These are phyloP conservation scores for Camillea tinctor DNA, from an alignment of 2,329 filamentous ascomycete genomes.

Conservation along the genomic window DNA sequence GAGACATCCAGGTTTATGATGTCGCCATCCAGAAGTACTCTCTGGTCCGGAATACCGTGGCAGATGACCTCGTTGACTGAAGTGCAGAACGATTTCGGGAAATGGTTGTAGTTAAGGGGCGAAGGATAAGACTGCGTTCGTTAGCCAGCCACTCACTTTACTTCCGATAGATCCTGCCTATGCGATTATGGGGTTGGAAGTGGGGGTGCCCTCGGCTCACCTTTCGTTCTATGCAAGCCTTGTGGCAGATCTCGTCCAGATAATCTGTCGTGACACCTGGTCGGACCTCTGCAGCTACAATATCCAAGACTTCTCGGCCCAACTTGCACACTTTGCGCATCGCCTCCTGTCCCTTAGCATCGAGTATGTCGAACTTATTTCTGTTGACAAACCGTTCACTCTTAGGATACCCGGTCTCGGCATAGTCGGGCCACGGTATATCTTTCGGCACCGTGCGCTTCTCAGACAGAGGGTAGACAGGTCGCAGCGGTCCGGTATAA, in stretches of 20 bases:
- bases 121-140: conserved; percentile 79
- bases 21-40: conserved; percentile 84
- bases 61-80: conserved; percentile 97
- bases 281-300: conserved; percentile 76
- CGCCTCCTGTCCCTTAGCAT: conserved; percentile 75
- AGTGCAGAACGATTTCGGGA: conserved; percentile 97
- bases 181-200: too few species aligned
- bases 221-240: conserved; percentile 88
- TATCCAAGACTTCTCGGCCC: conserved; percentile 87
- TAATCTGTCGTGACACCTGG: conserved; percentile 96
- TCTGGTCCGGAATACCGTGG: conserved; percentile 94
- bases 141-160: conserved; percentile 10
- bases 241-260: conserved; percentile 92
- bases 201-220: conserved; percentile 57
- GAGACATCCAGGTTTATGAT: conserved; percentile 97
- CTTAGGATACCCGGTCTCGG: conserved; percentile 73
- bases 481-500: conserved; percentile 78
- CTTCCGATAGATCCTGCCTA: not conserved
- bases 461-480: conserved; percentile 80
- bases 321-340: conserved; percentile 92
- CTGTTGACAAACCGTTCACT: conserved; percentile 62
- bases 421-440: conserved; percentile 86
- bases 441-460: conserved; percentile 71
- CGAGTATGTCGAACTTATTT: conserved; percentile 80
- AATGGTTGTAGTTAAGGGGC: conserved; percentile 90